phyloP scores from a whole-genome alignment of 2,329 filamentous ascomycete species.

The Incumbomyces lentus region DNA sequence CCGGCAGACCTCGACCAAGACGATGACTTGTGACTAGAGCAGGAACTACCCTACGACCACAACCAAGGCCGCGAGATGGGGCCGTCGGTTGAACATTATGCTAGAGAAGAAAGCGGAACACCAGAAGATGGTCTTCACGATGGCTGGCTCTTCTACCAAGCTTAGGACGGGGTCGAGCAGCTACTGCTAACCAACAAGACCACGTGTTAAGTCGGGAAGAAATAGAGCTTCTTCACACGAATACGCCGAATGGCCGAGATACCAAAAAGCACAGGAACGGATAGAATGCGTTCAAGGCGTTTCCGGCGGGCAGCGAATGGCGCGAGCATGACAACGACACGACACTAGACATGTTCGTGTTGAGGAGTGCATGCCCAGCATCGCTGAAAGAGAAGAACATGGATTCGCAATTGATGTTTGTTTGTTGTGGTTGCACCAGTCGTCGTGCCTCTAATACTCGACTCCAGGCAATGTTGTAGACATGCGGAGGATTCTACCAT shows the following conservation, averaged over 20 bases:
- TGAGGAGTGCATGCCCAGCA: too few species aligned
- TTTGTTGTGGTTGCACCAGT: too few species aligned
- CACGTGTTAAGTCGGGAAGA: not conserved
- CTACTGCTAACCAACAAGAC: not conserved
- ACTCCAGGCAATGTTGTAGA: too few species aligned
- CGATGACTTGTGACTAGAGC: conserved; percentile 70
- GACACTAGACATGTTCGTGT: not conserved
- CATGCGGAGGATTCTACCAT: too few species aligned
- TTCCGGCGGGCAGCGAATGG: not conserved
- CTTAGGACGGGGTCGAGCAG: not conserved
- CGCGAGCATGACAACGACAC: not conserved
- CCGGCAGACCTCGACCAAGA: conserved; percentile 88
- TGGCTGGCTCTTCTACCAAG: conserved; percentile 20
- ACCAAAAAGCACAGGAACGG: conserved; percentile 15
- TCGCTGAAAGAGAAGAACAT: too few species aligned
- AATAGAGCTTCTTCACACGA: not conserved
- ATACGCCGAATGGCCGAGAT: conserved; percentile 9
- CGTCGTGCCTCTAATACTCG: too few species aligned
- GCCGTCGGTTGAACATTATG: conserved; percentile 20
- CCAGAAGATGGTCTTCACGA: conserved; percentile 10
- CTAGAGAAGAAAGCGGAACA: conserved; percentile 10
- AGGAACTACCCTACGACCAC: conserved; percentile 56
- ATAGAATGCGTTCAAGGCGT: not conserved
- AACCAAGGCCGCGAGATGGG: conserved; percentile 5
- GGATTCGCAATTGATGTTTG: too few species aligned